Conservation (phyloP, 768 basidiomycete genomes). For the Boletus pseudopeckii region DNA sequence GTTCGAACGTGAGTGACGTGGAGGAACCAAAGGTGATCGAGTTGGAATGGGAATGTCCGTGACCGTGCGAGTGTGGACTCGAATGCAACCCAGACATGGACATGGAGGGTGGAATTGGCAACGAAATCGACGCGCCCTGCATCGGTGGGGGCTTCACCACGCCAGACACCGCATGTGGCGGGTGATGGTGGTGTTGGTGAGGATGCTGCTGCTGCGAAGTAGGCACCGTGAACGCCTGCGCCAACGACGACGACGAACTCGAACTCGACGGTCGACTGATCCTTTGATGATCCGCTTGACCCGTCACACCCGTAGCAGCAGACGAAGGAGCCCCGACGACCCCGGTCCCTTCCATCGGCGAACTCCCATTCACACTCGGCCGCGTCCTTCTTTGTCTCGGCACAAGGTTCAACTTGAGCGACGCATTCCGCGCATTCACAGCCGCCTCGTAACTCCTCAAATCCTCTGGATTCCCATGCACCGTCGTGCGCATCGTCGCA, state of each 20-base stretch:
- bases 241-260: conserved; percentile 38
- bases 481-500: conserved; percentile 35
- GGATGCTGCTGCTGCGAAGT: conserved; percentile 5
- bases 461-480: conserved; percentile 55
- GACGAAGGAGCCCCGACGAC: background rate
- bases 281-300: conserved; percentile 18
- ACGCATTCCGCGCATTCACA: conserved; percentile 63
- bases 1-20: conserved; percentile 18
- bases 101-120: conserved; percentile 31
- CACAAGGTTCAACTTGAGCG: conserved; percentile 54
- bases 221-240: conserved; percentile 37
- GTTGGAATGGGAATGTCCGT: conserved; percentile 1
- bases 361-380: conserved; percentile 15
- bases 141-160: conserved; percentile 25
- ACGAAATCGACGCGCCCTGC: conserved; percentile 31
- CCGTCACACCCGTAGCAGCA: background rate
- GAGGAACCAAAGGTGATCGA: conserved; percentile 6
- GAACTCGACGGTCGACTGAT: conserved; percentile 38
- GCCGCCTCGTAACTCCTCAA: conserved; percentile 72
- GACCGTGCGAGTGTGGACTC: background rate
- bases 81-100: conserved; percentile 11
- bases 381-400: conserved; percentile 37
- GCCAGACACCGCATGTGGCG: background rate
- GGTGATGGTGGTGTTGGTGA: background rate
- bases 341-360: conserved; percentile 7